Evolutionary conservation across 2,329 filamentous ascomycete genomes (phyloP), one percentile per base, ranked within the genome.

Genomic region (Epichloe bromicola): DNA sequence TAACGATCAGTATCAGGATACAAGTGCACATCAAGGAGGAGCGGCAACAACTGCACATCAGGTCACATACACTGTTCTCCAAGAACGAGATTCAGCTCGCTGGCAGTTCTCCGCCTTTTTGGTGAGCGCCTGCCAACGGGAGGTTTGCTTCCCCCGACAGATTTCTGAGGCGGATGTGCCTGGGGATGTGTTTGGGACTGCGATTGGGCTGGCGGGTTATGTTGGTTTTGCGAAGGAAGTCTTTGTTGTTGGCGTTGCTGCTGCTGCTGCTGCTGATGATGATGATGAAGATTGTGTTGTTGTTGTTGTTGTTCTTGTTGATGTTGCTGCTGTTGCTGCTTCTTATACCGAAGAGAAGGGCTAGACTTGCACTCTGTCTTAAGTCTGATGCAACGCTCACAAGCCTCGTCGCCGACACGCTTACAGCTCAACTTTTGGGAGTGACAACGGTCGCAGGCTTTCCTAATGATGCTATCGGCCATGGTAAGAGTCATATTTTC

Each of bases 391-490:
- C 70, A 74, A 11, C 70, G 63, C 57, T 72, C 68, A 57, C 71
- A 73, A 19, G 66, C 57, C 46, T 68, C 67, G 48, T 66, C 65
- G 52, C 63, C 63, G 51, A 62, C 58, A 47, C 71, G 66, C 57
- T 69, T 73, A 61, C 70, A 74, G 55, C 67, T 69, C 52, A 74
- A 63, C 58, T 74, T 74, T 57, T 73, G 70, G 17, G 59, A 59
- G 56, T 74, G 71, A 56, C 71, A 74, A 54, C 70, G 67, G 58
- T 74, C 70, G 60, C 71, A 74, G 51, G 71, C 71, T 51, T 69
- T 71, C 51, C 71, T 67, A 54, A 65, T 68, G 53, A 63, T 58
- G 49, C 59, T 62, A 53, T 69, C 67, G 56, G 64, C 57, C 67
- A 69, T 69, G 58, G 56, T 62, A 57, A 60, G 56, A 51, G 57